Base-by-base conservation (phyloP, 2,329 filamentous ascomycete genomes). In the Phyllosticta capitalensis region DNA sequence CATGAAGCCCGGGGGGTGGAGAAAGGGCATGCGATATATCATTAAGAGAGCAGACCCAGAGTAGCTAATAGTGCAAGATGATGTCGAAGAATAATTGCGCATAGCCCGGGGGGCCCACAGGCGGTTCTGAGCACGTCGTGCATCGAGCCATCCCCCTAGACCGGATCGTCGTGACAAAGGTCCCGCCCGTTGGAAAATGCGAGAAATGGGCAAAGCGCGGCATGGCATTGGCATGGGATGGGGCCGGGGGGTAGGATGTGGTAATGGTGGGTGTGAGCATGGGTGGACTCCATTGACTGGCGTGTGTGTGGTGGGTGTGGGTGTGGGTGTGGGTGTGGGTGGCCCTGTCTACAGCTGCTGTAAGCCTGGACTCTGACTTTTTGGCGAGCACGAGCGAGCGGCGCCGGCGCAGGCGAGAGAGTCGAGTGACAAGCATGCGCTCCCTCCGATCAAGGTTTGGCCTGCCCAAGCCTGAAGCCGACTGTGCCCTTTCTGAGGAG, bases 41-140 rank as follows among this genome's bases (percentile, higher is more conserved):
- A 53, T 53, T n/a, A 6, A 24, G 17, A 28, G 24, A 38, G 17
- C 10, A 38, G 30, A 24, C 22, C 49, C 49, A 51, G 49, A 51
- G 22, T 20, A 51, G 19, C 49, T 51, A 59, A 59, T 59, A 59
- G 57, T 52, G 58, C 58, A 60, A 54, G 53, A 60, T 60, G 58
- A 56, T 49, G 58, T 60, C 53, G 54, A 60, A 60, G 58, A 60
- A 60, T 59, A 59, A 60, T 60, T 55, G 54, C 52, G 58, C 58
- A 60, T 60, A 50, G 58, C 53, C 53, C 57, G n/a, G 57, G 52
- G 58, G 58, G 53, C 54, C 58, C 58, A 60, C 58, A 53, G 56
- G 58, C 30, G 58, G 53, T 51, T 54, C 57, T 59, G 57, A 59
- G 57, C 57, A 59, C 19, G 49, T 19, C 49, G 21, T 51, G 49